Percentiles rank a stretch among this genome's conserved stretches.
Conservation (phyloP, 768 basidiomycete species). For the Scleroderma citrinum region DNA sequence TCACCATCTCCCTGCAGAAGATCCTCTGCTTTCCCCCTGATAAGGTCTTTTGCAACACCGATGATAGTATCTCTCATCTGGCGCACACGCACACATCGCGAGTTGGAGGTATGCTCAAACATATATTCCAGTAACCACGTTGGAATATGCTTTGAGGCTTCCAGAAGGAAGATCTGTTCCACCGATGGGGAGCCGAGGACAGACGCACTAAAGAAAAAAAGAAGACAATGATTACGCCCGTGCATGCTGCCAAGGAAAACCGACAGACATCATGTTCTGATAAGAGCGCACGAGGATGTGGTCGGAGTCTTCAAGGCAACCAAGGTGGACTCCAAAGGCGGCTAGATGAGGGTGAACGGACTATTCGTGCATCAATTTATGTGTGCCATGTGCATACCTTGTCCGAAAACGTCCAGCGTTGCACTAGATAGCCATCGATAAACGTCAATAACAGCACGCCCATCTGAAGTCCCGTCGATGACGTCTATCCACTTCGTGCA, state of each 20-base stretch:
- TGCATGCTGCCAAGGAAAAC: not conserved
- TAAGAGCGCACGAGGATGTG: slow-evolving; percentile 53
- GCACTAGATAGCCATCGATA: slow-evolving; percentile 52
- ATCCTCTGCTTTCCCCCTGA: slow-evolving; percentile 30
- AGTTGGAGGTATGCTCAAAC: not conserved
- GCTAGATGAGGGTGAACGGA: slow-evolving; percentile 6
- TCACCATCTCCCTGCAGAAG: slow-evolving; percentile 29
- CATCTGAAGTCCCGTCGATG: slow-evolving; percentile 23
- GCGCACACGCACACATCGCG: slow-evolving; percentile 25
- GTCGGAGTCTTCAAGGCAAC: slow-evolving; percentile 41
- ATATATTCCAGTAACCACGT: slow-evolving; percentile 30
- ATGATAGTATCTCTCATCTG: slow-evolving; percentile 28
- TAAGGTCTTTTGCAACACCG: slow-evolving; percentile 30
- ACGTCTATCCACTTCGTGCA: slow-evolving; percentile 35
- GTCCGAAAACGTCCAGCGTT: slow-evolving; percentile 71
- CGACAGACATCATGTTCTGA: slow-evolving; percentile 42
- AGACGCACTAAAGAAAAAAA: slow-evolving; percentile 33
- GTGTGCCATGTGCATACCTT: slow-evolving; percentile 19
- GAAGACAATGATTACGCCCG: not conserved
- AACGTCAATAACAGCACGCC: slow-evolving; percentile 30
- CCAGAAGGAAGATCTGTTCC: not conserved
- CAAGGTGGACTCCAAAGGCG: slow-evolving; percentile 48
- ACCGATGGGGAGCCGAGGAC: slow-evolving; percentile 39
- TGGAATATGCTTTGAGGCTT: slow-evolving; percentile 25
- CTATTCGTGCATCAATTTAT: not conserved